Base-by-base conservation (phyloP, 768 basidiomycete genomes). In the Strobilomyces confusus region DNA sequence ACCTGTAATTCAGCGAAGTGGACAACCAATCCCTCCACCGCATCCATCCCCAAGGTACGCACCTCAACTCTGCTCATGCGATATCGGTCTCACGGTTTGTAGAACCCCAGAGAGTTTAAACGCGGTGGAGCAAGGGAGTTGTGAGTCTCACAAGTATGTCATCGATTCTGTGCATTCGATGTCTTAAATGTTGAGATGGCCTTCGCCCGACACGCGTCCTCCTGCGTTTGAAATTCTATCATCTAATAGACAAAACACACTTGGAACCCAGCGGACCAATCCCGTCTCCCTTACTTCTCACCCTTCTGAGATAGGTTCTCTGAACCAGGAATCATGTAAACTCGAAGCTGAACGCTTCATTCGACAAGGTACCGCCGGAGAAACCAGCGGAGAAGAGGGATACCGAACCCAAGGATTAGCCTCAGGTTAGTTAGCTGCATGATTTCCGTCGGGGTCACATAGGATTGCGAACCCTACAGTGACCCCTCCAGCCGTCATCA, bases 341-440 rank as follows among this genome's bases (percentile, higher is more conserved):
- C 44, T 43, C 17, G 48, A 48, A 33, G 42, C 20, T 7, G 41
- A 45, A 17, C 7, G 15, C 41, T 43, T 45, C 23, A 26, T 44
- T 49, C 29, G 26, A 49, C 42, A 19, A 51, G 29, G 49, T 56
- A 52, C 43, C 40, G 57, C 53, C 46, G 44, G n/a, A 43, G 53
- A 26, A 45, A 32, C n/a, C 22, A 26, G 22, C 23, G 49, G 34
- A 36, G 33, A 38, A 33, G n/a, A 8, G 20, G 50, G 56, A 44
- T 45, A 42, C 25, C 20, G 36, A 48, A 65, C 41, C 63, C 60
- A 45, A 55, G 58, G 56, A 50, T 63, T 22, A 36, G 37, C 9
- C 15, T 32, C 49, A 29, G 63, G 57, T 65, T 56, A 34, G 36
- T 53, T 56, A 34, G 36, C 51, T 22, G 20, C 17, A 40, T 33